These are phyloP conservation scores for Zygoascus bituminiphila DNA, from an alignment of 805 yeast species.

Conservation along the genomic window DNA sequence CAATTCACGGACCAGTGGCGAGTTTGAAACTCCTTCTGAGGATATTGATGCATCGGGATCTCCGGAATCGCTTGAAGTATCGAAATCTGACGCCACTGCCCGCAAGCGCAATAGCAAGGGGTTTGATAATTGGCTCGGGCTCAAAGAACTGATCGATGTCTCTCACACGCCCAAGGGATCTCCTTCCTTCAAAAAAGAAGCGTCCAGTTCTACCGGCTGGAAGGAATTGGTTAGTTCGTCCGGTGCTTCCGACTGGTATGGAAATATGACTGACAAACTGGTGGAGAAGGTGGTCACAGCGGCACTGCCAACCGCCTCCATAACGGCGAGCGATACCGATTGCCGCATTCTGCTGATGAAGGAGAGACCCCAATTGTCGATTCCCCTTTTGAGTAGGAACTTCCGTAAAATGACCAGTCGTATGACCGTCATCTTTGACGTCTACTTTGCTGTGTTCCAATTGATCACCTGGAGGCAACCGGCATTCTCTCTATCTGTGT, in stretches of 20 bases:
- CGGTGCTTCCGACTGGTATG: conserved; percentile 2
- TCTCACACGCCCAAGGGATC: not conserved
- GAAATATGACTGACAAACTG: conserved; percentile 47
- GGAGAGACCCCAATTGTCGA: conserved; percentile 58
- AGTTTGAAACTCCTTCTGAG: not conserved
- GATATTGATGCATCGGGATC: not conserved
- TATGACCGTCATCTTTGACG: conserved; percentile 34
- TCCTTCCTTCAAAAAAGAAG: not conserved
- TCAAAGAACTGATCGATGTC: not conserved
- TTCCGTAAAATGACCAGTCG: conserved; percentile 20
- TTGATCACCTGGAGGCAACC: conserved; percentile 61
- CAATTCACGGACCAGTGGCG: not conserved
- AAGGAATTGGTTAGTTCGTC: conserved; percentile 1
- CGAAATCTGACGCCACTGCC: not conserved
- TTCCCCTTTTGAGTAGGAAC: conserved; percentile 54
- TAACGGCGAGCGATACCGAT: conserved; percentile 27
- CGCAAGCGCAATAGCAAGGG: not conserved
- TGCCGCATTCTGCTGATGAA: conserved; percentile 50
- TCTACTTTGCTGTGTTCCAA: conserved; percentile 47
- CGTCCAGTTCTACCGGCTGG: not conserved
- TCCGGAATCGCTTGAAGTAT: not conserved
- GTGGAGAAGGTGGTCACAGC: conserved; percentile 63
- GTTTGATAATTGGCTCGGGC: not conserved
- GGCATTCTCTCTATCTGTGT: conserved; percentile 48
- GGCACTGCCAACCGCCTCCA: conserved; percentile 60